Evolutionary conservation across 1,139 yeast species (phyloP).

Genomic region (Lodderomyces theae): DNA sequence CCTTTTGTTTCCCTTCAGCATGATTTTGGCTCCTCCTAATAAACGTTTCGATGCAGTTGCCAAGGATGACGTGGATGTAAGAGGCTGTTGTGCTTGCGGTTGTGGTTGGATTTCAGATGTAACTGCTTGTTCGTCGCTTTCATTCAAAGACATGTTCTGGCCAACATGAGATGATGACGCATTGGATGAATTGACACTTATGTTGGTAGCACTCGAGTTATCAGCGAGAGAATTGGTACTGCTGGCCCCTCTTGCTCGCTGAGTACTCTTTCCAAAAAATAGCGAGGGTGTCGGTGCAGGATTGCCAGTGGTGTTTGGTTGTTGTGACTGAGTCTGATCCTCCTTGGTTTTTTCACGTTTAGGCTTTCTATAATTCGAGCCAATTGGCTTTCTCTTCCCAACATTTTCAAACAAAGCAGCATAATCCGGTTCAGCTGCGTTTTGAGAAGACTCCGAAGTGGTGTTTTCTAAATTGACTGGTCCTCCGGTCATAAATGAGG

Average conservation of each 20-base stretch:
- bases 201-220: conserved; percentile 12
- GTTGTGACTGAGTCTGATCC: conserved; percentile 12
- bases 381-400: conserved; percentile 40
- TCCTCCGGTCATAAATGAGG: conserved; percentile 22
- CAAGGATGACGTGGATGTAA: conserved; percentile 20
- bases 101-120: conserved; percentile 8
- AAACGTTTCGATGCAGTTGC: conserved; percentile 41
- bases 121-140: conserved; percentile 5
- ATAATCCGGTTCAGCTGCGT: conserved; percentile 38
- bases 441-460: conserved; percentile 15
- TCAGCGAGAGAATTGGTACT: conserved; percentile 3
- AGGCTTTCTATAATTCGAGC: conserved; percentile 22
- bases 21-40: conserved; percentile 39
- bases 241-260: neutral
- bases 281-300: conserved; percentile 10
- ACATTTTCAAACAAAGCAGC: conserved; percentile 47
- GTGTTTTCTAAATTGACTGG: conserved; percentile 11
- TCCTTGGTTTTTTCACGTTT: conserved; percentile 17
- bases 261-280: conserved; percentile 8
- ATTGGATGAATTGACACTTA: conserved; percentile 22
- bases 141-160: conserved; percentile 5
- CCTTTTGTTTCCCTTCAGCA: conserved; percentile 25
- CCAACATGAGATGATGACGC: conserved; percentile 16
- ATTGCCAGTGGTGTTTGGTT: neutral
- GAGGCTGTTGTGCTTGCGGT: neutral